Evolutionary conservation across 1,139 yeast genomes (phyloP).

Genomic region (Waltiozyma sp.): DNA sequence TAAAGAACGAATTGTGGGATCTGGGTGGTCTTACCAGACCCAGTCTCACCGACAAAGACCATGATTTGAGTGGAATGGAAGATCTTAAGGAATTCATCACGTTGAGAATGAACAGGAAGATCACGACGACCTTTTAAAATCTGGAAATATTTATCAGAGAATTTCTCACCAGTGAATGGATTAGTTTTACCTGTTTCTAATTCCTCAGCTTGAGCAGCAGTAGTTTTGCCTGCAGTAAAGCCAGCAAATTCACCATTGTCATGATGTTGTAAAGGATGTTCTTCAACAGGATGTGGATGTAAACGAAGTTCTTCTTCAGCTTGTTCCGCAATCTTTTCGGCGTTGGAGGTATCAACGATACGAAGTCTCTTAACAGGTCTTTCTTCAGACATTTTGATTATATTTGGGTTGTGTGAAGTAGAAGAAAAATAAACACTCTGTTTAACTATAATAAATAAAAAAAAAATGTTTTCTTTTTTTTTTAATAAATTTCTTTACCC

Average conservation of each 20-base stretch:
- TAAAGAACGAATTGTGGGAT: constrained; percentile 82
- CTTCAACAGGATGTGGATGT: constrained; percentile 21
- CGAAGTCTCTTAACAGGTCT: constrained; percentile 32
- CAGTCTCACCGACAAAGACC: constrained; percentile 93
- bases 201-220: constrained; percentile 55
- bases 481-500: too few relatives aligned
- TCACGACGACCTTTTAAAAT: constrained; percentile 73
- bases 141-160: constrained; percentile 57
- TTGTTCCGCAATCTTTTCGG: constrained; percentile 44
- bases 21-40: constrained; percentile 96
- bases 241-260: constrained; percentile 46
- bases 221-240: constrained; percentile 53
- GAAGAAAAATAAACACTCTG: too few relatives aligned
- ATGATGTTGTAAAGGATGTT: constrained; percentile 25
- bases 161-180: constrained; percentile 66
- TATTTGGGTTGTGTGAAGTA: neutral
- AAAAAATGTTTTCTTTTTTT: too few relatives aligned
- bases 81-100: constrained; percentile 73
- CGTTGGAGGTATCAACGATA: constrained; percentile 33
- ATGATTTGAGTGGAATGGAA: constrained; percentile 79
- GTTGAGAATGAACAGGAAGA: constrained; percentile 88
- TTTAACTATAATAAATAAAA: too few relatives aligned
- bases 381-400: constrained; percentile 15
- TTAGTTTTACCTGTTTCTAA: constrained; percentile 57
- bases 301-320: constrained; percentile 34